These are phyloP conservation scores for Zanthoxylum bungeanum DNA, from an alignment of 345 rosid species.

Conservation along the genomic window DNA sequence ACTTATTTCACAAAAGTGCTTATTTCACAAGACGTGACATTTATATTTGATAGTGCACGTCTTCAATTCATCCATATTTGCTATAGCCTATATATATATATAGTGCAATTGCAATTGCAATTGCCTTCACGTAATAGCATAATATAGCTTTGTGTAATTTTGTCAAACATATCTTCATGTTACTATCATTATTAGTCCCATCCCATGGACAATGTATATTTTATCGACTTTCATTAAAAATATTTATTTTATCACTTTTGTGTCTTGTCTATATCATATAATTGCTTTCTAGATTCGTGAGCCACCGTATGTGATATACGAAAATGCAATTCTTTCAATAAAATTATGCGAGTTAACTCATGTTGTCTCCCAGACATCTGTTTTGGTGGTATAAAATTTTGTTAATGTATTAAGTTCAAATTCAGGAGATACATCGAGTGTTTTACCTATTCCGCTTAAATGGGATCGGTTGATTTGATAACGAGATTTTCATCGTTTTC, in stretches of 20 bases:
- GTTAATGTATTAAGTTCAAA: too few species aligned
- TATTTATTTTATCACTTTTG: neutral
- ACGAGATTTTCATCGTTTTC: too few species aligned
- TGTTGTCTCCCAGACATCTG: too few species aligned
- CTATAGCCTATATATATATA: too few species aligned
- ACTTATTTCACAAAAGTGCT: neutral
- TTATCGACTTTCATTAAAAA: too few species aligned
- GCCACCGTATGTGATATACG: neutral
- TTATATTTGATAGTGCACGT: constrained; percentile 23
- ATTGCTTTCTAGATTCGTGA: neutral
- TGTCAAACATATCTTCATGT: neutral
- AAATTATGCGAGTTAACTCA: neutral
- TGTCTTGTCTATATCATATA: neutral
- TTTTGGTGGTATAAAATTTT: too few species aligned
- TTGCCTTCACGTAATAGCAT: neutral
- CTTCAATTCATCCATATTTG: too few species aligned
- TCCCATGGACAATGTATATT: neutral
- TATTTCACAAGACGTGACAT: constrained; percentile 13
- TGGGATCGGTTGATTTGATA: too few species aligned
- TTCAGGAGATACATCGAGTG: too few species aligned
- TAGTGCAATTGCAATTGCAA: too few species aligned
- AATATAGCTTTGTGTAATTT: neutral
- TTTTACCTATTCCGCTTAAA: too few species aligned
- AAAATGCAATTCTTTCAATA: neutral
- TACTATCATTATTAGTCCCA: neutral